Percentiles rank a stretch among this genome's conserved stretches.
Conservation (phyloP, 2,329 filamentous ascomycete species). For the Talaromyces sp. region DNA sequence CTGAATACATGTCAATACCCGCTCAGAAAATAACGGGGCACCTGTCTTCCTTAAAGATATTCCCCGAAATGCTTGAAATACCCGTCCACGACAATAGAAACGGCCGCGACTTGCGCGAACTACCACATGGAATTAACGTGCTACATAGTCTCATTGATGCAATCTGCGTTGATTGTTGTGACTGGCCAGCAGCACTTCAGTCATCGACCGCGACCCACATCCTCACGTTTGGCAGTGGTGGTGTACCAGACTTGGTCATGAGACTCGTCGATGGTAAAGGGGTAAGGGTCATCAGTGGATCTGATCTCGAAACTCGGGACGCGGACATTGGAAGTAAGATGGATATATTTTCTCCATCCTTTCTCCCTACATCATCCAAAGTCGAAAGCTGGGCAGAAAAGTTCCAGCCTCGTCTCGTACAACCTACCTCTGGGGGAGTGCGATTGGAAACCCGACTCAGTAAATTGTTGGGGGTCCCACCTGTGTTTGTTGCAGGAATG, state of each 20-base stretch:
- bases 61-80: constrained; percentile 23
- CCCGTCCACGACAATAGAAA: constrained; percentile 34
- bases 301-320: constrained; percentile 52
- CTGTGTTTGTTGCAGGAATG: constrained; percentile 90
- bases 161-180: constrained; percentile 19
- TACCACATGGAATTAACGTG: background rate
- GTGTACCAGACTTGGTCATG: background rate
- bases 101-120: constrained; percentile 27
- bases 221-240: constrained; percentile 2
- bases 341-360: constrained; percentile 46
- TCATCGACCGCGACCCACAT: background rate
- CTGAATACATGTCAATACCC: background rate
- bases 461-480: constrained; percentile 75
- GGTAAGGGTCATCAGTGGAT: background rate
- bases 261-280: constrained; percentile 2
- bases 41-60: constrained; percentile 17
- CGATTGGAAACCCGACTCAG: constrained; percentile 98
- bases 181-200: constrained; percentile 21
- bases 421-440: constrained; percentile 79
- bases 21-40: constrained; percentile 19
- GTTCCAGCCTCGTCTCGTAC: constrained; percentile 79
- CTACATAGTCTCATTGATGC: constrained; percentile 13
- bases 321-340: constrained; percentile 51
- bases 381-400: constrained; percentile 7
- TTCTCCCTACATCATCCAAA: constrained; percentile 47